Evolutionary conservation across 2,329 filamentous ascomycete genomes (phyloP).

Genomic region (Arthrobotrys pseudoclavata): DNA sequence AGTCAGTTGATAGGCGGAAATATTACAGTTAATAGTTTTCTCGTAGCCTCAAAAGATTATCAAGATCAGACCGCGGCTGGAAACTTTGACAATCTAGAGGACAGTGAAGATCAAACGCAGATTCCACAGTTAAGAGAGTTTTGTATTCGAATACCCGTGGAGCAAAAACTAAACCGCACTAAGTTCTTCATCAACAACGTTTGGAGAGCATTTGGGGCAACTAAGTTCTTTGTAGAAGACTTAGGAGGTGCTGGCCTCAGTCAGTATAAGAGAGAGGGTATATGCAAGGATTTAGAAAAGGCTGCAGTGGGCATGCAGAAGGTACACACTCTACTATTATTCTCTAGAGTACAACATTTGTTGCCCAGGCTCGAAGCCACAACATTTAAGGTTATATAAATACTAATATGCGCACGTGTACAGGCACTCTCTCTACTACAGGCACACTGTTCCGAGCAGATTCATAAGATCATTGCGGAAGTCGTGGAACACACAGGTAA

Average conservation of each 20-base stretch:
- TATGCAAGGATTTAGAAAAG: constrained; percentile 28
- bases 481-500: too few species aligned
- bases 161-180: constrained; percentile 25
- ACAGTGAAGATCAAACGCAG: constrained; percentile 8
- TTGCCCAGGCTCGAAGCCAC: too few species aligned
- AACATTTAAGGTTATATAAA: too few species aligned
- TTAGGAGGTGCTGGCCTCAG: not conserved
- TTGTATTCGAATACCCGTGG: constrained; percentile 28
- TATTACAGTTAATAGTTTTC: constrained; percentile 22
- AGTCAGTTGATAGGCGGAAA: constrained; percentile 7
- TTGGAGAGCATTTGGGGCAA: constrained; percentile 24
- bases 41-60: constrained; percentile 46
- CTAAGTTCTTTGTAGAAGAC: constrained; percentile 33
- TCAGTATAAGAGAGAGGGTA: constrained; percentile 12
- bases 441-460: too few species aligned
- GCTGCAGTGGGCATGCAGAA: constrained; percentile 22
- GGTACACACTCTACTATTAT: too few species aligned
- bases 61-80: constrained; percentile 20
- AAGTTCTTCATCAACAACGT: constrained; percentile 33
- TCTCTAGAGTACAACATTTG: too few species aligned
- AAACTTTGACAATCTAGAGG: not conserved
- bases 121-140: constrained; percentile 37
- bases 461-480: too few species aligned
- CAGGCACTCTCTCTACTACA: too few species aligned
- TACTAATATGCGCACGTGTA: too few species aligned